Conservation (phyloP, 331 rosid species). For the Phaseolus coccineus region DNA sequence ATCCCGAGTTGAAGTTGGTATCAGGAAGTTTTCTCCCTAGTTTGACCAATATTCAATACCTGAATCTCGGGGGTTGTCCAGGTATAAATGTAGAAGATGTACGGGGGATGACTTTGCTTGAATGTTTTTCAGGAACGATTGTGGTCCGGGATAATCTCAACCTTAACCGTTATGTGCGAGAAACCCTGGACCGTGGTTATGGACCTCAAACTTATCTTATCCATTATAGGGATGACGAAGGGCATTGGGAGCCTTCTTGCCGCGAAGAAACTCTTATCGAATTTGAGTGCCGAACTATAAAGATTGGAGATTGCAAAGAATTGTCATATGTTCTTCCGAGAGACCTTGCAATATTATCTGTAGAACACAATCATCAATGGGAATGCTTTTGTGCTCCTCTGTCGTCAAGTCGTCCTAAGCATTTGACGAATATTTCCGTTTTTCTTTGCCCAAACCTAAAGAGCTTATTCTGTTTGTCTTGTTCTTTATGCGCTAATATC, state of each 20-base stretch:
- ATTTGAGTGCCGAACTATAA: too few relatives aligned
- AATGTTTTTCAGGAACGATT: not conserved
- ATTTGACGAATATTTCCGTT: not conserved
- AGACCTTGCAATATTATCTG: not conserved
- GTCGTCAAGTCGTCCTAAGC: not conserved
- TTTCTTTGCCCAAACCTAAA: too few relatives aligned
- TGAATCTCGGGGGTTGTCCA: not conserved
- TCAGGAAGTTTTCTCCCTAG: not conserved
- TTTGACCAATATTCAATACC: slow-evolving; percentile 8
- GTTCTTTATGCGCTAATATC: too few relatives aligned
- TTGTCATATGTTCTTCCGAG: too few relatives aligned
- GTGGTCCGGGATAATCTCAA: too few relatives aligned
- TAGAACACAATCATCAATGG: not conserved
- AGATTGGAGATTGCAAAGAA: not conserved
- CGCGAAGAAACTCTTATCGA: too few relatives aligned
- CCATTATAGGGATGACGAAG: not conserved
- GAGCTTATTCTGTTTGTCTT: too few relatives aligned
- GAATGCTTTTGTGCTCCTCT: slow-evolving; percentile 3
- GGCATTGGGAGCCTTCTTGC: too few relatives aligned
- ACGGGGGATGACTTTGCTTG: not conserved
- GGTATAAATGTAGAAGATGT: not conserved
- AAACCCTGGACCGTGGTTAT: not conserved
- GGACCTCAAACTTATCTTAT: not conserved
- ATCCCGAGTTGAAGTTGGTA: too few relatives aligned
- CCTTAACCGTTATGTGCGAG: not conserved